Evolutionary conservation across 148 eudicot genomes (phyloP).

Genomic region (Vaccinium macrocarpon): DNA sequence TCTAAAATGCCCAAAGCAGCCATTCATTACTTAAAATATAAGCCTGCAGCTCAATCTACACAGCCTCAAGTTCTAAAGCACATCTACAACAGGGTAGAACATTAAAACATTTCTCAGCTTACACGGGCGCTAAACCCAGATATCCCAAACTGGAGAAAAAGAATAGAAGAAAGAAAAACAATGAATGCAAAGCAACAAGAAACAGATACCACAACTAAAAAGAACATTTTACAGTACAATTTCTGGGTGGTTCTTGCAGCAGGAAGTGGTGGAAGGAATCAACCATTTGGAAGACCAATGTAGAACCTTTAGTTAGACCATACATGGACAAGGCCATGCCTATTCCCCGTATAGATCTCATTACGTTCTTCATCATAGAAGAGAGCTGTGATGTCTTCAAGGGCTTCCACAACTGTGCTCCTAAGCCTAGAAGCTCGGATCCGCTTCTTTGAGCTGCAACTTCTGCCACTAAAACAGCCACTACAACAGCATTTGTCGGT

Average conservation of each 20-base stretch:
- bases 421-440: constrained; percentile 41
- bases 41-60: neutral
- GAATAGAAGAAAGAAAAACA: neutral
- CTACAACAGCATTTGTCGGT: constrained; percentile 44
- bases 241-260: neutral
- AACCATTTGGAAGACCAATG: constrained; percentile 8
- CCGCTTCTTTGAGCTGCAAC: constrained; percentile 57
- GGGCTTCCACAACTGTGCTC: constrained; percentile 77
- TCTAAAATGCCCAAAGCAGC: neutral
- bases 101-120: constrained; percentile 8
- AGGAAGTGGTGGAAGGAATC: neutral
- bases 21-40: neutral
- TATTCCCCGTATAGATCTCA: constrained; percentile 90
- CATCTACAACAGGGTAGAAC: constrained; percentile 12
- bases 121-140: neutral
- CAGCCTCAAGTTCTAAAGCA: neutral
- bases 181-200: neutral
- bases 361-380: constrained; percentile 97
- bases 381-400: constrained; percentile 92
- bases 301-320: constrained; percentile 78
- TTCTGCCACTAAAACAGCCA: constrained; percentile 29
- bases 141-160: neutral
- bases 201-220: neutral
- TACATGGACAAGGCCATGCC: constrained; percentile 87
- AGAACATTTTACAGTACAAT: constrained; percentile 4